Evolutionary conservation across 345 rosid genomes (phyloP).

Genomic region (Lepidium aucheri): DNA sequence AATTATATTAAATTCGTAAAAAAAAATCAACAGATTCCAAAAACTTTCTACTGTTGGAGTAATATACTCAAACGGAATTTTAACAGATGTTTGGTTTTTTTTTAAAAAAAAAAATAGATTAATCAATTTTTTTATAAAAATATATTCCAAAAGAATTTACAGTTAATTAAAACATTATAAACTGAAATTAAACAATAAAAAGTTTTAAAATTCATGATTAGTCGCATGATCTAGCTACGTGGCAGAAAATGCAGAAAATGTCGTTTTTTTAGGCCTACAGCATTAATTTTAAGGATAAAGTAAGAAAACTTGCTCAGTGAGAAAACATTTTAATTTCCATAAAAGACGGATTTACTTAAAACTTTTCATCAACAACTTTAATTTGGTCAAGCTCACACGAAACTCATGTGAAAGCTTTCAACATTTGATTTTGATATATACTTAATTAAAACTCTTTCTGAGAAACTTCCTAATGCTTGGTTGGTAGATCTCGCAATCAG

Average conservation of each 20-base stretch:
- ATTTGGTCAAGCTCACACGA: slow-evolving; percentile 28
- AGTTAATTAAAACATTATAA: no score
- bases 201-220: not conserved
- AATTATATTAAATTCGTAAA: no score
- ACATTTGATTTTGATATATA: slow-evolving; percentile 22
- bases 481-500: slow-evolving; percentile 28
- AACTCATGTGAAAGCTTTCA: slow-evolving; percentile 27
- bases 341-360: not conserved
- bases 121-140: no score
- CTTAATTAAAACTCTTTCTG: slow-evolving; percentile 22
- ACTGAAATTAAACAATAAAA: no score
- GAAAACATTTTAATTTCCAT: slow-evolving; percentile 17
- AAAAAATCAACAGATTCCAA: no score
- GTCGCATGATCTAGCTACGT: slow-evolving; percentile 9
- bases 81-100: no score
- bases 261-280: slow-evolving; percentile 22
- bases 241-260: slow-evolving; percentile 13
- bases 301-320: slow-evolving; percentile 19
- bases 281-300: slow-evolving; percentile 22
- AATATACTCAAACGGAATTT: no score
- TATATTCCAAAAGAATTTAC: no score
- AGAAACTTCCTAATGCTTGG: slow-evolving; percentile 8
- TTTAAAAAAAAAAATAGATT: no score
- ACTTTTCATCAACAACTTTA: slow-evolving; percentile 9
- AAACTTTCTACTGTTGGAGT: no score